Evolutionary conservation across 2,329 filamentous ascomycete genomes (phyloP), one percentile per base, ranked within the genome.

Genomic region (Talaromyces sp.): DNA sequence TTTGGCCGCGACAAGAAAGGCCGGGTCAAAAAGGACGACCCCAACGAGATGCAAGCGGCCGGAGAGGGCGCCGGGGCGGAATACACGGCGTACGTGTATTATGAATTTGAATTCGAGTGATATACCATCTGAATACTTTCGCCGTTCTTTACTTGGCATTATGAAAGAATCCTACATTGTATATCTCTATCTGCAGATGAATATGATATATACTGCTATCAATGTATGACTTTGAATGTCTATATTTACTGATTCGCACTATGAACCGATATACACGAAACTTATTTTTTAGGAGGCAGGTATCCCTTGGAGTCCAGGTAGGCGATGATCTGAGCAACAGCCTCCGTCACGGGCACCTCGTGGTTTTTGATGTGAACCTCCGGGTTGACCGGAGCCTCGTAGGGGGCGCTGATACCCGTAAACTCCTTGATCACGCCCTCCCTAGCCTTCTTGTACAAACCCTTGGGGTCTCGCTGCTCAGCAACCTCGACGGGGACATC

Each of bases 31-130:
- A 95, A 96, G 76, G 94, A 99, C 71, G 93, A 97, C 69, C 87
- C 89, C 48, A 88, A 87, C 41, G 93, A 97, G 67, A 90, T 97
- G 84, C 90, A 91, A 46, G 88, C 89, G 3, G 88, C 88, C 3
- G 75, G 80, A 35, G 83, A 85, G 48, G 86, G 85, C 19, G 90
- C 92, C 61, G 88, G 87, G 58, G 82, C 85, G 67, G 92, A 97
- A 74, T 99, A 97, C 79, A 94, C 91, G 62, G 89, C 94, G 46
- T 99, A 95, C 77, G 94, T 97, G 72, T 97, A 92, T 80, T 99
- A 97, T 77, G 91, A 96, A 73, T 90, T 97, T 72, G 90, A 94
- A 72, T 86, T 97, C 66, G 76, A 79, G 68, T 84, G 75, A 46
- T 46, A 53, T 53, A 53, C 31, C 51, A 53, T 53, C 17, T 56